Evolutionary conservation across 371 early-diverging fungal species (phyloP).

Genomic region (Mucor irregularis): DNA sequence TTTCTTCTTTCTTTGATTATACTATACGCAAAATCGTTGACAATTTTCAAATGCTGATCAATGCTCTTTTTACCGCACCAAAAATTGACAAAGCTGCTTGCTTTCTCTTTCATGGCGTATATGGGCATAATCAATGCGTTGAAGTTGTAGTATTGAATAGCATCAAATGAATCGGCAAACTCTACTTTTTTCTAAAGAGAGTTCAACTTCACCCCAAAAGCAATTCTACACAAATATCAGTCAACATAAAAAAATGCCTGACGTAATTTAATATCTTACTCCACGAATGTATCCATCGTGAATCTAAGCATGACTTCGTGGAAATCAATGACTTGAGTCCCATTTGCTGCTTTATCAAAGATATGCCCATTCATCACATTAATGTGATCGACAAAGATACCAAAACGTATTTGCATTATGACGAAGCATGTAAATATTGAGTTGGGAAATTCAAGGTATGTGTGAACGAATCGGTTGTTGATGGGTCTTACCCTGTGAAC

Average conservation of each 20-base stretch:
- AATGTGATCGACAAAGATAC: constrained; percentile 56
- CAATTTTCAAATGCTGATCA: constrained; percentile 35
- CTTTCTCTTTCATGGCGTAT: constrained; percentile 18
- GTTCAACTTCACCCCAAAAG: constrained; percentile 37
- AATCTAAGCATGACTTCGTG: constrained; percentile 53
- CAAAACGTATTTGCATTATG: constrained; percentile 3
- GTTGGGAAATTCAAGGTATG: too few relatives aligned
- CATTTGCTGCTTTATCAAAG: constrained; percentile 33
- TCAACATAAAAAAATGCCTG: too few relatives aligned
- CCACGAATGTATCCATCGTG: constrained; percentile 58
- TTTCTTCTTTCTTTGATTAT: constrained; percentile 28
- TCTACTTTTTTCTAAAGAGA: constrained; percentile 17
- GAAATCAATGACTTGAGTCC: constrained; percentile 38
- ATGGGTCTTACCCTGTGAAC: constrained; percentile 45
- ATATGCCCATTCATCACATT: constrained; percentile 27
- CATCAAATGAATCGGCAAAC: constrained; percentile 57
- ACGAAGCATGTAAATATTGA: too few relatives aligned
- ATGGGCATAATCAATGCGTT: constrained; percentile 46
- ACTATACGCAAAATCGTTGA: constrained; percentile 48
- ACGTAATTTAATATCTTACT: constrained; percentile 29
- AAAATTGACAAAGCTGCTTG: neutral
- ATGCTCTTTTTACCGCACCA: constrained; percentile 17
- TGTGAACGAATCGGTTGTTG: too few relatives aligned
- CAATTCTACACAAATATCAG: constrained; percentile 10
- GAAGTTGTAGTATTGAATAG: constrained; percentile 34